A percentile compares a stretch with the other conserved stretches of the same genome.
These are phyloP conservation scores for Eimeria brunetti DNA, from an alignment of 169 alveolate species.

Conservation along the genomic window DNA sequence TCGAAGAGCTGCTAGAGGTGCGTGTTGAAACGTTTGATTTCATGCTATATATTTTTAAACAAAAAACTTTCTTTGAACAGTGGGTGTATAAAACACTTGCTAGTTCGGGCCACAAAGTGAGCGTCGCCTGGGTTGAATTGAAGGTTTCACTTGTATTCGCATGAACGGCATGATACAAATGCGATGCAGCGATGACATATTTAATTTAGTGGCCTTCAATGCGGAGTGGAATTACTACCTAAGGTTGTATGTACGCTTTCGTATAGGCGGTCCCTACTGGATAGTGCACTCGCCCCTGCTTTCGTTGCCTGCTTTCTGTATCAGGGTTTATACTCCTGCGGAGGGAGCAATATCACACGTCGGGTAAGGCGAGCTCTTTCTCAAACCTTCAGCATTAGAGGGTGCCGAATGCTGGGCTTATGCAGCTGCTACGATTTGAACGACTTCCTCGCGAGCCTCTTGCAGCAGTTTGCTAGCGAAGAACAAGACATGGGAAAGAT, in stretches of 20 bases:
- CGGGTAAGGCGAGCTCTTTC: slow-evolving; percentile 80
- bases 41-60: too few relatives aligned
- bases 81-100: background rate
- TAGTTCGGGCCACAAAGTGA: background rate
- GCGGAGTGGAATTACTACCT: background rate
- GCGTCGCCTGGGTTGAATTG: background rate
- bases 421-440: slow-evolving; percentile 85
- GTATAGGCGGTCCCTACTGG: background rate
- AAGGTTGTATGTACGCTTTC: background rate
- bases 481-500: slow-evolving; percentile 25
- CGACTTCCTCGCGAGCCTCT: slow-evolving; percentile 84
- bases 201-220: background rate
- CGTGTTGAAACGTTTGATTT: background rate
- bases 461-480: slow-evolving; percentile 79
- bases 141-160: background rate
- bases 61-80: too few relatives aligned
- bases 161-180: background rate
- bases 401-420: slow-evolving; percentile 83
- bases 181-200: background rate
- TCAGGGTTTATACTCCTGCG: slow-evolving; percentile 82
- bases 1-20: slow-evolving; percentile 82
- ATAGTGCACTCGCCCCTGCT: background rate
- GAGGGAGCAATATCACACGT: slow-evolving; percentile 82
- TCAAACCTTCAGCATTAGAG: slow-evolving; percentile 80
- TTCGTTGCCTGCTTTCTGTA: background rate